These are phyloP conservation scores for Coniella lustricola DNA, from an alignment of 2,329 filamentous ascomycete species.

Conservation along the genomic window DNA sequence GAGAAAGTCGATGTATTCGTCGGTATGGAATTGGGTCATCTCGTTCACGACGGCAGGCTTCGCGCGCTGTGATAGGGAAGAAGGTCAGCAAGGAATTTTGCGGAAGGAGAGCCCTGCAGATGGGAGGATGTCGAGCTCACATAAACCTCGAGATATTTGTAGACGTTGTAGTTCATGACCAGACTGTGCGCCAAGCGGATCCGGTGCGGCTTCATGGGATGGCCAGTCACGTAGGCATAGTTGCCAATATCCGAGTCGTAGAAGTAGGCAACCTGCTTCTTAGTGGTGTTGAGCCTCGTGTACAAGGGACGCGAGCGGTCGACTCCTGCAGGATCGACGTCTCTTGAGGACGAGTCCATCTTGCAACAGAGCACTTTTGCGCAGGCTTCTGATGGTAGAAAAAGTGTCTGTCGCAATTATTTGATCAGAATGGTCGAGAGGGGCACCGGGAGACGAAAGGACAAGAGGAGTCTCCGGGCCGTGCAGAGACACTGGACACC, in stretches of 20 bases:
- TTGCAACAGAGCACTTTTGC: background rate
- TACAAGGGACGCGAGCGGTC: conserved; percentile 39
- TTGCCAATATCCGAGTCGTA: conserved; percentile 98
- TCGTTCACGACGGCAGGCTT: conserved; percentile 85
- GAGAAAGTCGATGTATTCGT: conserved; percentile 93
- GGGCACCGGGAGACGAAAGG: too few species aligned
- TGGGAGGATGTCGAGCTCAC: conserved; percentile 58
- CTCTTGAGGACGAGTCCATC: conserved; percentile 5
- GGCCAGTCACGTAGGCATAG: conserved; percentile 92
- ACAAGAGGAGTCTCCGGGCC: too few species aligned
- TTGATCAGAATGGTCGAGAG: too few species aligned
- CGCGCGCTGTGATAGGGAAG: conserved; percentile 49
- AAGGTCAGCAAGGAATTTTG: conserved; percentile 25
- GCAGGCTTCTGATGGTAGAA: too few species aligned
- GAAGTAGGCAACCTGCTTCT: conserved; percentile 92
- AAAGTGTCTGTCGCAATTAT: too few species aligned
- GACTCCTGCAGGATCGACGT: conserved; percentile 27
- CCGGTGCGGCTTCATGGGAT: conserved; percentile 98
- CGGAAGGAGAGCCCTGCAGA: conserved; percentile 26
- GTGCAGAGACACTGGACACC: too few species aligned
- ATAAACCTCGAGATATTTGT: conserved; percentile 95
- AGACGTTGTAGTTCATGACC: conserved; percentile 91
- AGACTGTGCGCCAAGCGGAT: conserved; percentile 91
- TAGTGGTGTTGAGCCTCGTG: conserved; percentile 35
- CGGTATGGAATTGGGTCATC: conserved; percentile 88